A percentile compares a stretch with the other conserved stretches of the same genome.
These are phyloP conservation scores for Monoraphidium neglectum DNA, from an alignment of 139 green algal genomes.

Conservation along the genomic window DNA sequence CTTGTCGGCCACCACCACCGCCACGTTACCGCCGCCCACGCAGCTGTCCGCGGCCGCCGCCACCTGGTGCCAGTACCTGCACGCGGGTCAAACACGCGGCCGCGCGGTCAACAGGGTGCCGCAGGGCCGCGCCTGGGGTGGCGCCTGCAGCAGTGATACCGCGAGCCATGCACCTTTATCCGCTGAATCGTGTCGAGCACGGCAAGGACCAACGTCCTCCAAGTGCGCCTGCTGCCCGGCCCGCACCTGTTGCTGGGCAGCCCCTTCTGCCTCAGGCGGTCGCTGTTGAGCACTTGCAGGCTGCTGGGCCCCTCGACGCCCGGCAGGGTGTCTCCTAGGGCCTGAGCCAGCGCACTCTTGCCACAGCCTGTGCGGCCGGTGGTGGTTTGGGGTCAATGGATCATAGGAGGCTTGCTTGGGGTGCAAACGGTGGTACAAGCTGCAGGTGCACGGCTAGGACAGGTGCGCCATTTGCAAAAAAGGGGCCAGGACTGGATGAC, in stretches of 20 bases:
- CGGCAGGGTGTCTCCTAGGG: no score
- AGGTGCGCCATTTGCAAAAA: not conserved
- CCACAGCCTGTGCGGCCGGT: no score
- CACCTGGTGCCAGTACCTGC: conserved; percentile 49
- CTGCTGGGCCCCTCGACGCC: no score
- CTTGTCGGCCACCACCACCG: conserved; percentile 59
- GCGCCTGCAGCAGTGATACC: no score
- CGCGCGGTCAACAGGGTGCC: no score
- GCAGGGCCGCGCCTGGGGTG: no score
- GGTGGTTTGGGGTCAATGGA: not conserved
- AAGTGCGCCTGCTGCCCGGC: not conserved
- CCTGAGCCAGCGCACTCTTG: no score
- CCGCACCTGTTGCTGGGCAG: not conserved
- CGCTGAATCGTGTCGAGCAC: conserved; percentile 28
- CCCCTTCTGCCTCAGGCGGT: no score
- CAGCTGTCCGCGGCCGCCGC: conserved; percentile 32
- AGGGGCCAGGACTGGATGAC: not conserved
- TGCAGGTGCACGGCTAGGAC: not conserved
- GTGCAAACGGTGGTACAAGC: not conserved
- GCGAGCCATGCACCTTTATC: conserved; percentile 2
- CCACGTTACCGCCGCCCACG: conserved; percentile 24
- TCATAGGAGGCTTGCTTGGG: not conserved
- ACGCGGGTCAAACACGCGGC: no score
- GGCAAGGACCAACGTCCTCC: conserved; percentile 23
- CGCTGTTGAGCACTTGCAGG: no score